Evolutionary conservation across 768 basidiomycete genomes (phyloP).

Genomic region (Suillus fuscotomentosus): DNA sequence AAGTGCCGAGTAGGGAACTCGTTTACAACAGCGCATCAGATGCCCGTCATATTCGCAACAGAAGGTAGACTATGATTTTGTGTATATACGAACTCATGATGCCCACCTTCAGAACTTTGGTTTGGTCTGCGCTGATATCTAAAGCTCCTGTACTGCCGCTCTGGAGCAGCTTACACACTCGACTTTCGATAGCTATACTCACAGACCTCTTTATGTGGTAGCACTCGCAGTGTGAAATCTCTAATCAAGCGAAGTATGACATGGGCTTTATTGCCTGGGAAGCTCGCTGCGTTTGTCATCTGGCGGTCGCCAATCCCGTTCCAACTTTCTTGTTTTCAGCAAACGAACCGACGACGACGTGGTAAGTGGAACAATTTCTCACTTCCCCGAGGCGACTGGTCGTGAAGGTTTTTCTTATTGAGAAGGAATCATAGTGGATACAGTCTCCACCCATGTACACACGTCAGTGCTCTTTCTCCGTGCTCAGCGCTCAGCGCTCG

Average conservation of each 20-base stretch:
- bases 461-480: neutral
- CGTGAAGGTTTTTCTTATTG: neutral
- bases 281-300: neutral
- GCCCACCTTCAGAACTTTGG: slow-evolving; percentile 29
- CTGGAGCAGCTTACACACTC: neutral
- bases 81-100: slow-evolving; percentile 6
- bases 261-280: neutral
- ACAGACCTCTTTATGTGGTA: neutral
- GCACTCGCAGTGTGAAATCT: neutral
- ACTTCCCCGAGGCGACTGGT: neutral
- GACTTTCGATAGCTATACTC: neutral
- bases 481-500: neutral
- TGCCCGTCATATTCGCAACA: neutral
- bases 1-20: too few relatives aligned
- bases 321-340: neutral
- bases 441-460: neutral
- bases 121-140: too few relatives aligned
- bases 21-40: too few relatives aligned
- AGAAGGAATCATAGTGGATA: neutral
- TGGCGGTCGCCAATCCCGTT: neutral
- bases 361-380: neutral
- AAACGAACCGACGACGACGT: neutral
- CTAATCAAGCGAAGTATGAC: neutral
- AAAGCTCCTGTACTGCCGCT: neutral
- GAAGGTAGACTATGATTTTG: neutral